Conservation (phyloP, 164 flowering plant genomes). For the Tetracentron sinense region DNA sequence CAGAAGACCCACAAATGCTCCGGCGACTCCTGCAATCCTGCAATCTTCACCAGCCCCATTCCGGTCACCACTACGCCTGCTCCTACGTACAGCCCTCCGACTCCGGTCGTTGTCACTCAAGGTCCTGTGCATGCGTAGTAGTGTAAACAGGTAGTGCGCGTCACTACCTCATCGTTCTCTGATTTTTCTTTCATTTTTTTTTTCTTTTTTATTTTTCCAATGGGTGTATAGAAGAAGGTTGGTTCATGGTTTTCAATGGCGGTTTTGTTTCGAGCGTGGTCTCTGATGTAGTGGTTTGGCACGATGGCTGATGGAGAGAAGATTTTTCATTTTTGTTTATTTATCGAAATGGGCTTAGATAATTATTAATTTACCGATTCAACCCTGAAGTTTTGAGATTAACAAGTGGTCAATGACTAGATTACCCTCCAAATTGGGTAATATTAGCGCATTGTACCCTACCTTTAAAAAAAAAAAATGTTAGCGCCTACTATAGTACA, state of each 20-base stretch:
- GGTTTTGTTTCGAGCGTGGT: constrained; percentile 3
- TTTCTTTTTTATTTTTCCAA: neutral
- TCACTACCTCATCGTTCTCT: neutral
- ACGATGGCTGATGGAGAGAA: too few relatives aligned
- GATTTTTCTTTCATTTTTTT: neutral
- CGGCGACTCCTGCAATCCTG: constrained; percentile 29
- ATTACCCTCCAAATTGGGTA: too few relatives aligned
- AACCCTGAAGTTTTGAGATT: too few relatives aligned
- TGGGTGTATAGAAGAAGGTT: neutral
- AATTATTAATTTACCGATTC: too few relatives aligned
- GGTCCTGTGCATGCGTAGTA: constrained; percentile 39
- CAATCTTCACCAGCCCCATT: constrained; percentile 12
- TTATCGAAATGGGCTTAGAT: too few relatives aligned
- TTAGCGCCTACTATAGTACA: too few relatives aligned
- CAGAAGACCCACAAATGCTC: constrained; percentile 45
- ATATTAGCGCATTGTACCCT: too few relatives aligned
- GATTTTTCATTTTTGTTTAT: too few relatives aligned
- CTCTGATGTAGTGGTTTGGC: too few relatives aligned
- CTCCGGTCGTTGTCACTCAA: constrained; percentile 26
- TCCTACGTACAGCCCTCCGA: constrained; percentile 30
- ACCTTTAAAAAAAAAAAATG: too few relatives aligned
- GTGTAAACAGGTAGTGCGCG: neutral
- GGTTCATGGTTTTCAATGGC: constrained; percentile 4
- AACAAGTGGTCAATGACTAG: too few relatives aligned
- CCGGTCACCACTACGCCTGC: constrained; percentile 16